Conservation (phyloP, 2,329 filamentous ascomycete species). For the Aspergillus ochraceoroseus region DNA sequence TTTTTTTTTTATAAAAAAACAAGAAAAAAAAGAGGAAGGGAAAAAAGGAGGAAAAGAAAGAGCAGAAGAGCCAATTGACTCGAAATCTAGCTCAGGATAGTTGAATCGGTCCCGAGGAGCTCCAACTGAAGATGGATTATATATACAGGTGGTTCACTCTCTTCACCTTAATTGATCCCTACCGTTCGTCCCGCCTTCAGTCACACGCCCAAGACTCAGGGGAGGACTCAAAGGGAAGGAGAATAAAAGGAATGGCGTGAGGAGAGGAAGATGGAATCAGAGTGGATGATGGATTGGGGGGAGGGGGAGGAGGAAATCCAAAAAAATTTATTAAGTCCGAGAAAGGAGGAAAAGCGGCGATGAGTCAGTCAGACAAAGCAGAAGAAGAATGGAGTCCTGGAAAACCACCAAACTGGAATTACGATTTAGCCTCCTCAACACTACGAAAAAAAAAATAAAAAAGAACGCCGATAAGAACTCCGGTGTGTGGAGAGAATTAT, state of each 20-base stretch:
- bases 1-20: no score
- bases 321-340: slow-evolving; percentile 14
- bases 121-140: no score
- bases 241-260: slow-evolving; percentile 13
- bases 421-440: no score
- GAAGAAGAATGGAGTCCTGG: slow-evolving; percentile 7
- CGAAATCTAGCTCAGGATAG: no score
- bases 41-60: slow-evolving; percentile 10
- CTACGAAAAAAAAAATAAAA: no score
- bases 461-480: slow-evolving; percentile 29
- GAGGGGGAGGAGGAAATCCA: slow-evolving; percentile 14
- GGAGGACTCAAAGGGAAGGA: slow-evolving; percentile 16
- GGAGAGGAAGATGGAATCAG: slow-evolving; percentile 11
- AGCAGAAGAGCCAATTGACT: slow-evolving; percentile 19
- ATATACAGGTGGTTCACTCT: no score
- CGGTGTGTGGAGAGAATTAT: slow-evolving; percentile 28
- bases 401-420: slow-evolving; percentile 17
- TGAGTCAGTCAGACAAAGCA: slow-evolving; percentile 32
- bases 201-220: slow-evolving; percentile 20
- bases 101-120: no score
- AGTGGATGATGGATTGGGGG: slow-evolving; percentile 9
- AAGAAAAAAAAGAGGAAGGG: no score
- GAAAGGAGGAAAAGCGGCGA: slow-evolving; percentile 17
- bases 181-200: slow-evolving; percentile 24
- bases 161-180: slow-evolving; percentile 16